A percentile compares a stretch with the other conserved stretches of the same genome.
Evolutionary conservation across 148 eudicot species (phyloP).

Genomic region (Chenopodium suecicum): DNA sequence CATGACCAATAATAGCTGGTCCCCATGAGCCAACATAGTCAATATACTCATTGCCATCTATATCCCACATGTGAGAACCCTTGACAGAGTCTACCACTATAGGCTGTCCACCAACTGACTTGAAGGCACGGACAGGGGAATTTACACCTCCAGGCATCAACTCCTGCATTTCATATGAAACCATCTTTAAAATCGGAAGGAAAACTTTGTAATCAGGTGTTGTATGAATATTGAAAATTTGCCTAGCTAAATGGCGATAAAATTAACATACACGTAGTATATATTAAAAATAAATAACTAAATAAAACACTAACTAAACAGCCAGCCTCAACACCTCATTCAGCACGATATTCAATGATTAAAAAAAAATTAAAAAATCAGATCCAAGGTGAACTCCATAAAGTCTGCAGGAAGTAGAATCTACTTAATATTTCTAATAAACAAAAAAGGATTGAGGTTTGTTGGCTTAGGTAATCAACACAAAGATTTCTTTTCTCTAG

Average conservation of each 20-base stretch:
- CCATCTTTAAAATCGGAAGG: not conserved
- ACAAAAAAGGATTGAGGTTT: not conserved
- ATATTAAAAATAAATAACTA: not conserved
- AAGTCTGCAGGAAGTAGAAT: not conserved
- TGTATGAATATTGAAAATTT: not conserved
- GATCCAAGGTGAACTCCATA: not conserved
- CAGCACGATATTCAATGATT: not conserved
- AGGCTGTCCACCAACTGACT: constrained; percentile 95
- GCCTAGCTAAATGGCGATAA: not conserved
- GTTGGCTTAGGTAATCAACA: not conserved
- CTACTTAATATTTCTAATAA: not conserved
- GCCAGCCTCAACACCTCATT: not conserved
- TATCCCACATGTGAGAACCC: constrained; percentile 91
- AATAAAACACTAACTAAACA: not conserved
- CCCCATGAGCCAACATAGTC: constrained; percentile 99
- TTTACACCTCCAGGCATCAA: constrained; percentile 97
- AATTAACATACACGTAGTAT: not conserved
- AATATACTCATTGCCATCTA: constrained; percentile 91
- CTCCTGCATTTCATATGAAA: constrained; percentile 45
- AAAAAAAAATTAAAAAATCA: not conserved
- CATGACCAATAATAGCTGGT: constrained; percentile 89
- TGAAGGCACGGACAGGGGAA: constrained; percentile 94
- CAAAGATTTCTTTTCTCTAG: not conserved
- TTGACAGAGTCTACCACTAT: constrained; percentile 81
- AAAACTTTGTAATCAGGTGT: not conserved